Conservation (phyloP, 2,329 filamentous ascomycete species). For the Phyllosticta citriasiana region DNA sequence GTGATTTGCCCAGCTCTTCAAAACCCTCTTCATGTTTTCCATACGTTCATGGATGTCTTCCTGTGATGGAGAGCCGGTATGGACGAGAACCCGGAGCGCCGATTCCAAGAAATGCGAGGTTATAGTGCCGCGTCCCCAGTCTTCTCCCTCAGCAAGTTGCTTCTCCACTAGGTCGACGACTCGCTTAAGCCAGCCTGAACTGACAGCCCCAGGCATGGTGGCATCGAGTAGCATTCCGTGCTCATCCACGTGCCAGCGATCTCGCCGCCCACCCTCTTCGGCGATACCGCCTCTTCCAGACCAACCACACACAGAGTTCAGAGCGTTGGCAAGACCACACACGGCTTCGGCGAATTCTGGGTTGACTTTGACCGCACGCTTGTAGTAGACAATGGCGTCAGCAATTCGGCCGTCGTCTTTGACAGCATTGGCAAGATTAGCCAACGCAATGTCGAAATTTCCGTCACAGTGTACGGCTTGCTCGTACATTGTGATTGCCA, state of each 20-base stretch:
- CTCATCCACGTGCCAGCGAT: slow-evolving; percentile 89
- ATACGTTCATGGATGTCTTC: slow-evolving; percentile 26
- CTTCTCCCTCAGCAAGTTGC: slow-evolving; percentile 75
- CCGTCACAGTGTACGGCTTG: slow-evolving; percentile 83
- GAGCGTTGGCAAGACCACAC: slow-evolving; percentile 84
- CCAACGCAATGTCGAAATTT: slow-evolving; percentile 93
- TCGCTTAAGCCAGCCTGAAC: slow-evolving; percentile 73
- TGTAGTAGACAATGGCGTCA: slow-evolving; percentile 89
- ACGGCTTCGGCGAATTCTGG: slow-evolving; percentile 95
- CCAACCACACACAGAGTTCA: slow-evolving; percentile 97
- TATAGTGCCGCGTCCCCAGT: slow-evolving; percentile 71
- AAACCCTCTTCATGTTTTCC: slow-evolving; percentile 24
- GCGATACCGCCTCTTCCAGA: slow-evolving; percentile 76
- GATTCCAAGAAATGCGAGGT: slow-evolving; percentile 30
- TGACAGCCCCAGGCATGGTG: slow-evolving; percentile 47
- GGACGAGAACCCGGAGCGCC: slow-evolving; percentile 36
- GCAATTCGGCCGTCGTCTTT: slow-evolving; percentile 90
- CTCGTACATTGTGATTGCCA: slow-evolving; percentile 95
- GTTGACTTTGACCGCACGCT: slow-evolving; percentile 78
- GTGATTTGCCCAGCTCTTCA: slow-evolving; percentile 54
- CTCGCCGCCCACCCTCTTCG: slow-evolving; percentile 60
- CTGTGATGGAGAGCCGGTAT: slow-evolving; percentile 22
- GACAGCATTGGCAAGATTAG: slow-evolving; percentile 93
- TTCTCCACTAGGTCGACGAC: slow-evolving; percentile 86
- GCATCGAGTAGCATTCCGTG: slow-evolving; percentile 73